Conservation (phyloP, 305 asterid species). For the Fraxinus nigra region DNA sequence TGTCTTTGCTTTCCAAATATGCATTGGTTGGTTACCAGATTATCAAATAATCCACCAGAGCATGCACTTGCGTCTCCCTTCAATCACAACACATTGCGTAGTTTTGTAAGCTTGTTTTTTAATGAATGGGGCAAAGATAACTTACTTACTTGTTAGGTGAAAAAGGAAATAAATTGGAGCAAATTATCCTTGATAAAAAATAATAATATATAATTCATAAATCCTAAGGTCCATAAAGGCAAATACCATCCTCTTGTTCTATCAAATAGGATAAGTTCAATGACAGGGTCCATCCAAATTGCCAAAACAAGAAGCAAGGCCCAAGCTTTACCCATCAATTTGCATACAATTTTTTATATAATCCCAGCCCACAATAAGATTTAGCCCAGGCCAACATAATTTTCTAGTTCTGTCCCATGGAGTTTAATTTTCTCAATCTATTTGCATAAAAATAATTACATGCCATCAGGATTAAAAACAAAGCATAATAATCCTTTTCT, state of each 20-base stretch:
- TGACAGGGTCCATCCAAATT: not conserved
- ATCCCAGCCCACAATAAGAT: not conserved
- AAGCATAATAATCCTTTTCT: not conserved
- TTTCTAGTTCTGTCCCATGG: not conserved
- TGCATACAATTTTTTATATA: too few species aligned
- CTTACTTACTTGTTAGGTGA: not conserved
- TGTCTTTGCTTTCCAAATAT: not conserved
- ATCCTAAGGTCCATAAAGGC: not conserved
- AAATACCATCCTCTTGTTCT: not conserved
- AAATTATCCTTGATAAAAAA: not conserved
- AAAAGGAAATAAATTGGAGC: not conserved
- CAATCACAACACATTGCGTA: not conserved
- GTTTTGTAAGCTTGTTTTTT: not conserved
- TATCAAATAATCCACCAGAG: not conserved
- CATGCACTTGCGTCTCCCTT: not conserved
- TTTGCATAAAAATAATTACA: not conserved
- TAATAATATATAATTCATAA: not conserved
- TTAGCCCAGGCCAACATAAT: not conserved
- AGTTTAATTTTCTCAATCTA: not conserved
- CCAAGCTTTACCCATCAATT: not conserved
- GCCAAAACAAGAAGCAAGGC: not conserved
- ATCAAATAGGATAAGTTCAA: not conserved
- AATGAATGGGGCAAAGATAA: not conserved
- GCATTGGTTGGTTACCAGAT: not conserved
- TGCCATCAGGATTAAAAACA: slow-evolving; percentile 5